Conservation (phyloP, 352 stramenopile species). For the Phytophthora ohioensis region DNA sequence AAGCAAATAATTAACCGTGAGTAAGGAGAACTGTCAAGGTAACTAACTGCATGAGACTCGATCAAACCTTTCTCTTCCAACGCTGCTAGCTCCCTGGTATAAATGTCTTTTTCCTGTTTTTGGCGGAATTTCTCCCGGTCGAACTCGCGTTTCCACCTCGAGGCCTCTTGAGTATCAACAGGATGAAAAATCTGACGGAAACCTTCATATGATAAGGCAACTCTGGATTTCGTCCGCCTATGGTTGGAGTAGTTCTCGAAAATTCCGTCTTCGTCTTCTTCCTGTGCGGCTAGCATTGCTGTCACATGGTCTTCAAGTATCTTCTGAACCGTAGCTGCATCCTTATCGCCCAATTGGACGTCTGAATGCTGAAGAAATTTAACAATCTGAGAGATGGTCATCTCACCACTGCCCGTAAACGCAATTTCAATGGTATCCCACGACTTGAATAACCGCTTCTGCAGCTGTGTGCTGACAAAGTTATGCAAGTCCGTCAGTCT, state of each 20-base stretch:
- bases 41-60: not conserved
- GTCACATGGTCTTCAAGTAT: constrained; percentile 67
- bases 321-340: constrained; percentile 63
- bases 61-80: constrained; percentile 73
- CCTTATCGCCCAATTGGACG: constrained; percentile 62
- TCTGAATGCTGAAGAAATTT: constrained; percentile 80
- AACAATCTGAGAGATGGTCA: constrained; percentile 68
- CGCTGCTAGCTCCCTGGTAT: constrained; percentile 63
- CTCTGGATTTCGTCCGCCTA: constrained; percentile 21
- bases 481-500: constrained; percentile 68
- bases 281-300: constrained; percentile 20
- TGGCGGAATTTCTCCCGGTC: constrained; percentile 65
- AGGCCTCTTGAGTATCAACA: constrained; percentile 52
- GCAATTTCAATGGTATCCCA: constrained; percentile 82
- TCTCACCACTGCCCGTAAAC: constrained; percentile 70
- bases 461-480: constrained; percentile 71
- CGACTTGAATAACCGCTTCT: constrained; percentile 71
- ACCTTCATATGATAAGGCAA: constrained; percentile 63
- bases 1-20: constrained; percentile 5
- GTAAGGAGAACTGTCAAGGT: not conserved
- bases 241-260: constrained; percentile 13
- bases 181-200: constrained; percentile 78
- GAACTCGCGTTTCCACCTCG: constrained; percentile 74
- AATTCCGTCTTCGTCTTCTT: constrained; percentile 9
- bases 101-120: constrained; percentile 77